Evolutionary conservation across 1,284 basidiomycete species (phyloP), one percentile per base, ranked within the genome.

Genomic region (Ceratobasidium sp.): DNA sequence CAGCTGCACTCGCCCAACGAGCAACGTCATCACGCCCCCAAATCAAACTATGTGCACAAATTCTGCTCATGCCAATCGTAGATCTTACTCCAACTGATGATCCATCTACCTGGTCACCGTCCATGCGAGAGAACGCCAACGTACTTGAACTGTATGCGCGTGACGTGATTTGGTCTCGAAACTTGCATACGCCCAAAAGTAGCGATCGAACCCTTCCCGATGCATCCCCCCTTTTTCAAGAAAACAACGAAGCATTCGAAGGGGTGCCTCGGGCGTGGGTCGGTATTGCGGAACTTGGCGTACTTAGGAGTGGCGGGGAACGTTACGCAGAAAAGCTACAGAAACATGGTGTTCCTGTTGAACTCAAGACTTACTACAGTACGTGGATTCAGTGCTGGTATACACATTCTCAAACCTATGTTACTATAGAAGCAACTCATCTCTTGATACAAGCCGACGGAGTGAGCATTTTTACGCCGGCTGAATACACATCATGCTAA

Each of bases 91-190:
- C 30, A 6, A 61, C 58, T 2, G 23, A 32, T 10, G 48, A 64
- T n/a, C 71, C 71, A 4, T 32, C 46, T 14, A 75, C 75, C 64
- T 72, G 72, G 45, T 86, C 85, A 12, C 91, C 90, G 89, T 80
- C 80, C 39, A 69, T 69, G 72, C 52, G 52, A 12, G 85, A 86
- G 74, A 88, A 89, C 76, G 80, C 82, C 23, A 79, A 88, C 67
- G 86, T 88, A 0, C 84, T 87, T 0, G 87, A 88, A 82, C 83
- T 93, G 32, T 81, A 82, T 3, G 87, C 87, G 0, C 85, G 76
- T 5, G 86, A 87, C 60, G 92, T 92, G 90, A 76, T 86, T 45
- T 92, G 91, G 90, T 92, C 90, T 84, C 82, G 85, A 34, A 79
- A 83, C 65, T 87, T 89, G 75, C 91, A 92, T 78, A 83, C 89